Base-by-base conservation (phyloP, 371 early-diverging fungal genomes). In the Syncephalis fuscata region DNA sequence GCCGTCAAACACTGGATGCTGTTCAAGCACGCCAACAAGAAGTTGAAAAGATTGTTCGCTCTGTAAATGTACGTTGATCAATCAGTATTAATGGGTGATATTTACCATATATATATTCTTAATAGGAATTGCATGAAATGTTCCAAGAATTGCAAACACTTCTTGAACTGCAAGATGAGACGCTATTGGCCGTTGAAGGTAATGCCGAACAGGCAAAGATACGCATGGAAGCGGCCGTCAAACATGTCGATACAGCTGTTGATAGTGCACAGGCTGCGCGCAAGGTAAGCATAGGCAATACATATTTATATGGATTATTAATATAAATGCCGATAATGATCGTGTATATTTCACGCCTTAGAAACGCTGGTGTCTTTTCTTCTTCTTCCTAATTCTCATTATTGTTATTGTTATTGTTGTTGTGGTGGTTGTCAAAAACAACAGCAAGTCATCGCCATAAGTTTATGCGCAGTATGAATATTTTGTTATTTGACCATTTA, bases 91-190 rank as follows among this genome's bases (percentile, higher is more conserved):
- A 14, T 22, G 23, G 16, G 17, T 16, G 16, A 4, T 22, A 43
- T 39, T 48, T 19, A 3, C 32, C 48, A 23, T 37, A 14, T 7
- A 53, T 51, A 20, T 22, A 20, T 27, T 39, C 7, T 20, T 11
- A 50, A 10, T 67, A 82, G 84, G 89, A 89, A 72, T 59, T 89
- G 45, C 85, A 86, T 58, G 85, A 87, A 67, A 63, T 89, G 48
- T 89, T 89, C 56, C 70, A 81, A 49, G 88, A 89, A 57, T 85
- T 89, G 88, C 75, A 84, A 45, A 85, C 83, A 50, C 61, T 87
- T 50, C 81, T 87, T 11, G 76, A 79, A 25, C 73, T 78, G 15
- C 90, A 89, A 57, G 87, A 77, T 14, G 81, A 82, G 44, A 52
- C 72, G 11, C 48, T 89, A 20, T 74, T 77, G 44, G 68, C 78